phyloP scores from a whole-genome alignment of 352 stramenopile species.

The Poterioochromonas sp. region DNA sequence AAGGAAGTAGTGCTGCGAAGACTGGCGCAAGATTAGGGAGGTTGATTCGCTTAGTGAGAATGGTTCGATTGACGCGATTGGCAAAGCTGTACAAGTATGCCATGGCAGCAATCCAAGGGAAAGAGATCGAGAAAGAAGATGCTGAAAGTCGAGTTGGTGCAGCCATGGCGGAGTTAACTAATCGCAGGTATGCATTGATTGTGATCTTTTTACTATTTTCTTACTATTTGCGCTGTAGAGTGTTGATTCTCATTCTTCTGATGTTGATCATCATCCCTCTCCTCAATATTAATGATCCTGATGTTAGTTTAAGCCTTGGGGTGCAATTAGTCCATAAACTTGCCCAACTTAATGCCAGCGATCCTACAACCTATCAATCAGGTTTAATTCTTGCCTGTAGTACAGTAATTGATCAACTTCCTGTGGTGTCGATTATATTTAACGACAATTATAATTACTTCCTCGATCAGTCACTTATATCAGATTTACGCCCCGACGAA shows the following conservation, averaged over 20 bases:
- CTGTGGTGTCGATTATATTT: too few species aligned
- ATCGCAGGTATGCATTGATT: constrained; percentile 41
- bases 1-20: constrained; percentile 66
- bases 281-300: constrained; percentile 52
- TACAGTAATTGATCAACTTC: too few species aligned
- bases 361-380: background rate
- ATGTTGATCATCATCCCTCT: constrained; percentile 64
- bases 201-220: background rate
- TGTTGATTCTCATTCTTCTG: constrained; percentile 68
- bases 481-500: too few species aligned
- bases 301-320: background rate
- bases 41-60: constrained; percentile 48
- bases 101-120: constrained; percentile 32
- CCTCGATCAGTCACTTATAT: too few species aligned
- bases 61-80: constrained; percentile 72
- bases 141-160: constrained; percentile 72
- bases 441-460: too few species aligned
- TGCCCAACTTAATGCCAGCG: background rate
- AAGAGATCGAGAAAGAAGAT: constrained; percentile 48
- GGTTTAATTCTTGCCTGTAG: background rate
- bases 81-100: constrained; percentile 64
- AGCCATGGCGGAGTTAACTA: constrained; percentile 79
- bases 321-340: constrained; percentile 8
- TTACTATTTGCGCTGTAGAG: constrained; percentile 22
- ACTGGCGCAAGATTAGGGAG: constrained; percentile 69